Conservation (phyloP, 2,329 filamentous ascomycete species). For the Arachnopeziza araneosa region DNA sequence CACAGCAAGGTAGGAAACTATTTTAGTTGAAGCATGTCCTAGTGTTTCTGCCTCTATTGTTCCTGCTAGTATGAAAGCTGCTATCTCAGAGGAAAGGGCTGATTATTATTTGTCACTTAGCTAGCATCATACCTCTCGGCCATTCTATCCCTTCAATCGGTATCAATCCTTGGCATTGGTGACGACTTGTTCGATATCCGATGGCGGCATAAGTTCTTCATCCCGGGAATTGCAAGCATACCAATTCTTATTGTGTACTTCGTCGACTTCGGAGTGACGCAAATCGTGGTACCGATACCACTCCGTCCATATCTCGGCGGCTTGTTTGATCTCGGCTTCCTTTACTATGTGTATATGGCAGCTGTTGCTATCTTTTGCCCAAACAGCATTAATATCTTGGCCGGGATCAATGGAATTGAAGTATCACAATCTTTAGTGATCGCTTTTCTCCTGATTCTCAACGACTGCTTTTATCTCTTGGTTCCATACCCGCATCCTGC, state of each 20-base stretch:
- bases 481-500: conserved; percentile 85
- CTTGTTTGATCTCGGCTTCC: conserved; percentile 71
- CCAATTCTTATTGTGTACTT: conserved; percentile 96
- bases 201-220: conserved; percentile 98
- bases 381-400: conserved; percentile 99
- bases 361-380: conserved; percentile 95
- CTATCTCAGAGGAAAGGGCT: too few species aligned
- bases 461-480: conserved; percentile 83
- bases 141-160: conserved; percentile 85
- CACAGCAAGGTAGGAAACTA: conserved; percentile 70
- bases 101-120: conserved; percentile 37
- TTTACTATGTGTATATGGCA: conserved; percentile 97
- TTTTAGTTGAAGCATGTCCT: not conserved
- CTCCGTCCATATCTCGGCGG: conserved; percentile 75
- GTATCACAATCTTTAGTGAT: conserved; percentile 92
- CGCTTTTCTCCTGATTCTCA: conserved; percentile 73
- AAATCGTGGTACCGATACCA: conserved; percentile 83
- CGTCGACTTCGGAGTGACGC: conserved; percentile 95
- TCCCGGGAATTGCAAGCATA: conserved; percentile 87
- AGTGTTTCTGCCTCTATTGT: too few species aligned
- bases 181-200: conserved; percentile 97
- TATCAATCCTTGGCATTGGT: conserved; percentile 84
- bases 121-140: conserved; percentile 93
- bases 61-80: too few species aligned
- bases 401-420: conserved; percentile 97